Percentiles rank a stretch among this genome's conserved stretches.
Evolutionary conservation across 2,329 filamentous ascomycete species (phyloP).

Genomic region (Fusarium nygamai): DNA sequence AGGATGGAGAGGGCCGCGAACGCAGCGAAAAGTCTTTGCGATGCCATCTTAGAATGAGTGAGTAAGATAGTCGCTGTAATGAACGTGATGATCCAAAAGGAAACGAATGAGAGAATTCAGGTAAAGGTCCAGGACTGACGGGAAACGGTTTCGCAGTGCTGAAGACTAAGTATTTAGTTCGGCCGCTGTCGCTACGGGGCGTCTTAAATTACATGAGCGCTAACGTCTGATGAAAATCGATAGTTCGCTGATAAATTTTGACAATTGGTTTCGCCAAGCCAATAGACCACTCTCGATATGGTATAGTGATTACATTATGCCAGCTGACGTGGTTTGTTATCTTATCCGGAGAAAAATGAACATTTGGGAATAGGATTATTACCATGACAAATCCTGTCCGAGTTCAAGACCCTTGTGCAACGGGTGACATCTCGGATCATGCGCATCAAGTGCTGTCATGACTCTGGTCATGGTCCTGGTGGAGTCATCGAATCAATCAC

Average conservation of each 20-base stretch:
- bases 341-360: neutral
- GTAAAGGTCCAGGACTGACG: neutral
- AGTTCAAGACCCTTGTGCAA: neutral
- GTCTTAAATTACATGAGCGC: neutral
- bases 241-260: neutral
- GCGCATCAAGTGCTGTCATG: neutral
- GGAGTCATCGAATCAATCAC: no score
- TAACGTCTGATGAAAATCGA: neutral
- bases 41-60: neutral
- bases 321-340: neutral
- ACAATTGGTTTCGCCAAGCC: neutral
- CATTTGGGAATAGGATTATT: neutral
- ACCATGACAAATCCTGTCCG: neutral
- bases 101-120: neutral
- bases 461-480: rapidly evolving
- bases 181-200: neutral
- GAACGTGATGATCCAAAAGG: neutral
- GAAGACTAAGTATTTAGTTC: neutral
- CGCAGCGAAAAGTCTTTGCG: neutral
- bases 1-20: neutral
- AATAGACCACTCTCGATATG: neutral
- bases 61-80: neutral
- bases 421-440: neutral
- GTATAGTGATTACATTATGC: neutral
- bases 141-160: neutral